phyloP scores from a whole-genome alignment of 352 stramenopile genomes.

The Thraustochytrium sp. region DNA sequence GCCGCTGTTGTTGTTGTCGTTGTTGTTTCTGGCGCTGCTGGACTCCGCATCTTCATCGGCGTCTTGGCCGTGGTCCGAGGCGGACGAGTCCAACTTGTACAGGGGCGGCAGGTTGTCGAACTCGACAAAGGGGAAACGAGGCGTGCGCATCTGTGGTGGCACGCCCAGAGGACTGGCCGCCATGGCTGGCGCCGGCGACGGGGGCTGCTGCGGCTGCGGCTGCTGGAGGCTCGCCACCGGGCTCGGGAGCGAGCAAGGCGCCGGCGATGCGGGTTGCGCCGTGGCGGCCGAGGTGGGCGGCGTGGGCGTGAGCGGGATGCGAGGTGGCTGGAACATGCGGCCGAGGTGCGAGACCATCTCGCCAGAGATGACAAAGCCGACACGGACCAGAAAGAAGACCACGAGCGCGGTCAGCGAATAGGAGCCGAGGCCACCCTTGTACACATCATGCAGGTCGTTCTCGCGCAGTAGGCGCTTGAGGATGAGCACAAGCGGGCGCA shows the following conservation, averaged over 20 bases:
- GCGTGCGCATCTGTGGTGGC: too few species aligned
- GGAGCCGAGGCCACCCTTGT: conserved; percentile 42
- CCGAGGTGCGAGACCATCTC: background rate
- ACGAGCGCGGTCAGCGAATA: conserved; percentile 35
- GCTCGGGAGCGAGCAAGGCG: too few species aligned
- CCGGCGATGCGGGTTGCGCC: background rate
- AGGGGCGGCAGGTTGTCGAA: background rate
- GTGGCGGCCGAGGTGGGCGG: background rate
- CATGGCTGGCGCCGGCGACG: background rate
- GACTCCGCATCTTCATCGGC: background rate
- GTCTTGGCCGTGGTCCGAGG: background rate
- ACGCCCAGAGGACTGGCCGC: too few species aligned
- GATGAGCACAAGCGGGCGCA: conserved; percentile 15
- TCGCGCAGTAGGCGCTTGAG: conserved; percentile 40
- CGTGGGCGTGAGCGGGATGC: background rate
- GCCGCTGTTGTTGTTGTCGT: background rate
- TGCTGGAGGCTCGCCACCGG: too few species aligned
- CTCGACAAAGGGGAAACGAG: background rate
- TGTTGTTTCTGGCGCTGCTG: background rate
- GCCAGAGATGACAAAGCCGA: conserved; percentile 2
- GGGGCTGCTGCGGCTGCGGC: background rate
- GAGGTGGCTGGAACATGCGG: background rate
- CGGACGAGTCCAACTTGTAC: background rate
- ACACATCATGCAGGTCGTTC: conserved; percentile 33
- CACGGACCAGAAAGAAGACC: conserved; percentile 12